These are phyloP conservation scores for Aegilops speltoides DNA, from an alignment of 176 grass and related monocot species.

Conservation along the genomic window DNA sequence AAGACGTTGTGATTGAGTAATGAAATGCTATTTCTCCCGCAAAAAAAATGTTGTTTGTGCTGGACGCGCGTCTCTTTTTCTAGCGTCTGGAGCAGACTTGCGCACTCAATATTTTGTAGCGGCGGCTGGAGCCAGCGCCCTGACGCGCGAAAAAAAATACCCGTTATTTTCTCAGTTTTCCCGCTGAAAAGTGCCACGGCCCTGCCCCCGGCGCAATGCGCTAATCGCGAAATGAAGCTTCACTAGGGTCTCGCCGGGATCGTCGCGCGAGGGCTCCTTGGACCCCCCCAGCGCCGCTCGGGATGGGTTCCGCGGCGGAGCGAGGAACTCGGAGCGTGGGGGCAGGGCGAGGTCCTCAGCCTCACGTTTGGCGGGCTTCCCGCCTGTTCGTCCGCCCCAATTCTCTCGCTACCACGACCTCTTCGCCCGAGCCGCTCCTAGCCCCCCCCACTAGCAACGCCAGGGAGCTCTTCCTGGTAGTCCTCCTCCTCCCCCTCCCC, in stretches of 20 bases:
- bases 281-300: neutral
- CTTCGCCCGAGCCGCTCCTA: neutral
- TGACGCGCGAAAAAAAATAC: no score
- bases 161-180: neutral
- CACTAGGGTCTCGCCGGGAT: neutral
- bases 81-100: no score
- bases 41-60: no score
- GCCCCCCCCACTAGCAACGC: neutral
- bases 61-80: no score
- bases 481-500: neutral
- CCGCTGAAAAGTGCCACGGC: neutral
- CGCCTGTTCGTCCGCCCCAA: neutral
- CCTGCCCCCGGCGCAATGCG: neutral
- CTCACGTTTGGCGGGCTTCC: constrained; percentile 4
- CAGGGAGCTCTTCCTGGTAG: neutral
- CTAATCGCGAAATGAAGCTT: neutral
- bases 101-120: no score
- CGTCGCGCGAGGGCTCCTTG: neutral
- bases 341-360: neutral
- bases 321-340: neutral
- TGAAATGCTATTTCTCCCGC: no score
- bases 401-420: neutral
- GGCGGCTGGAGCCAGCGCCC: no score
- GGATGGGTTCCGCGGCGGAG: neutral
- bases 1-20: no score